Conservation (phyloP, 1,139 yeast genomes). For the Hemisphaericaspora xylofermentans region DNA sequence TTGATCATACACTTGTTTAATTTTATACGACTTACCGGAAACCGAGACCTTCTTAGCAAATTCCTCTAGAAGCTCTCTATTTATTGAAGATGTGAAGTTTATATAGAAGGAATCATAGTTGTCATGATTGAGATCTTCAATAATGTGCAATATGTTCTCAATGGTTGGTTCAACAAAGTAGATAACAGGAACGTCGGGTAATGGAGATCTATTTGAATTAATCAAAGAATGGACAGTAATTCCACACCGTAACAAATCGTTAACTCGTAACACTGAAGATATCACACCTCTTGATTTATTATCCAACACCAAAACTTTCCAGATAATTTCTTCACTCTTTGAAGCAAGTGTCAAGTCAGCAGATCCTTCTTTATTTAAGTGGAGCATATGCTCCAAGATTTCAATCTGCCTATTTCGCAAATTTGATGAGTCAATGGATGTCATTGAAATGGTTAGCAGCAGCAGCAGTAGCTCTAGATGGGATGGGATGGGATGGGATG, state of each 20-base stretch:
- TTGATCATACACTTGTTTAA: slow-evolving; percentile 90
- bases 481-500: too few species aligned
- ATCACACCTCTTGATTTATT: slow-evolving; percentile 76
- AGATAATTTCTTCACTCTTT: slow-evolving; percentile 64
- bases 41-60: slow-evolving; percentile 81
- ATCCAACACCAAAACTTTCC: slow-evolving; percentile 94
- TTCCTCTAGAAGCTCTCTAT: slow-evolving; percentile 78
- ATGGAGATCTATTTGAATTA: slow-evolving; percentile 65
- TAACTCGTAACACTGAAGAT: slow-evolving; percentile 86
- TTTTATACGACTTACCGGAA: slow-evolving; percentile 65
- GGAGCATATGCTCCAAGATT: slow-evolving; percentile 79
- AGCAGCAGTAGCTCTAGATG: too few species aligned
- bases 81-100: slow-evolving; percentile 80
- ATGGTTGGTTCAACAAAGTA: slow-evolving; percentile 88
- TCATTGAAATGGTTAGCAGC: slow-evolving; percentile 14
- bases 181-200: slow-evolving; percentile 92
- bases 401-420: slow-evolving; percentile 38
- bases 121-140: slow-evolving; percentile 70
- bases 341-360: slow-evolving; percentile 53
- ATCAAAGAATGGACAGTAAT: slow-evolving; percentile 85
- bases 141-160: slow-evolving; percentile 66
- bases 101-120: slow-evolving; percentile 77
- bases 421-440: slow-evolving; percentile 19
- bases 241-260: slow-evolving; percentile 84
- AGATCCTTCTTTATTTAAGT: slow-evolving; percentile 62